Evolutionary conservation across 176 grass and related monocot genomes (phyloP), one percentile per base, ranked within the genome.

Genomic region (Poa pratensis): DNA sequence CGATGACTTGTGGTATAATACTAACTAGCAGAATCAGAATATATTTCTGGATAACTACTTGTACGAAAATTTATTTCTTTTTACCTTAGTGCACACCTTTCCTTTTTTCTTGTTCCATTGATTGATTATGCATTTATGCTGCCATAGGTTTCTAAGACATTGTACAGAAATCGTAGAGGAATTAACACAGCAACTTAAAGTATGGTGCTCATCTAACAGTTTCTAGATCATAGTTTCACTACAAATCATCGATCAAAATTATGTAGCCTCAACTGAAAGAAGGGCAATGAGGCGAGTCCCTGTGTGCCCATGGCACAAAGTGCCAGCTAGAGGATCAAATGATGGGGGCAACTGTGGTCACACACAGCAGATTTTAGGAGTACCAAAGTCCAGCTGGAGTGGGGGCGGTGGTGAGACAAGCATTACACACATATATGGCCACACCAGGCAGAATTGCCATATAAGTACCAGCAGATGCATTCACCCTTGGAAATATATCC

Each of bases 251-350:
- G 19, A 62, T 67, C 70, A 67, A 88, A 78, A 50, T 37, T 63
- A 73, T 79, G 37, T 59, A 84, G 80, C 45, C 80, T 64, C 49
- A 66, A 82, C 46, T 80, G 86, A 83, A 75, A 68, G 83, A 83
- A 75, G 28, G 68, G 59, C 75, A 79, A 87, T 71, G 74, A 86
- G 52, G 75, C 27, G 86, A 69, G 82, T 59, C 66, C 60, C 10
- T 55, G 20, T 82, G 52, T 65, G 32, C 40, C 82, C 50, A 60
- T 73, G 51, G 39, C 51, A 85, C 65, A 79, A 84, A 85, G 78
- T 79, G 82, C 76, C 91, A 90, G 91, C 88, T 83, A 69, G 82
- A 79, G 14, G 85, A 93, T 80, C 73, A 83, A 80, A 60, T 93
- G 66, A 70, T 84, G 69, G 85, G 66, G 65, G 50, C 49, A 75